A percentile compares a stretch with the other conserved stretches of the same genome.
Conservation (phyloP, 768 basidiomycete genomes). For the Pisolithus tinctorius region DNA sequence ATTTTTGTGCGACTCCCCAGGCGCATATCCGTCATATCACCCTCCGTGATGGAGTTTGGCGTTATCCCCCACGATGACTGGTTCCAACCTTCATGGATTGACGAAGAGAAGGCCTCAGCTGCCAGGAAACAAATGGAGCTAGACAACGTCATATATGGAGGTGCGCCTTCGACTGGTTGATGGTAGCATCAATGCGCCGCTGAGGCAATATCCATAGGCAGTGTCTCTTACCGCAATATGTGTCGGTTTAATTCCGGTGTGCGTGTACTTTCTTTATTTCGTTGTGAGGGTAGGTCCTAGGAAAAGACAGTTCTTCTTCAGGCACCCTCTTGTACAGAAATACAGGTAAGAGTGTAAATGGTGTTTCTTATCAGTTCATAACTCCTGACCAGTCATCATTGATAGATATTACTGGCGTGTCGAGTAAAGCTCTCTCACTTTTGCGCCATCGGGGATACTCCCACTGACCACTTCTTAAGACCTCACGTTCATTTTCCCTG, state of each 20-base stretch:
- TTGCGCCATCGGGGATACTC: conserved; percentile 28
- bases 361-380: not conserved
- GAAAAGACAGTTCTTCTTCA: conserved; percentile 43
- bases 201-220: conserved; percentile 1
- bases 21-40: conserved; percentile 32
- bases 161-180: conserved; percentile 21
- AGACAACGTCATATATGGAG: conserved; percentile 43
- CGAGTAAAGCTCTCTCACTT: conserved; percentile 15
- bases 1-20: conserved; percentile 21
- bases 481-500: conserved; percentile 51
- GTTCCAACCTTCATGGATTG: conserved; percentile 67
- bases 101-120: conserved; percentile 52
- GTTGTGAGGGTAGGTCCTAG: not conserved
- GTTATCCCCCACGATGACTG: conserved; percentile 56
- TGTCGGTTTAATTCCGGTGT: conserved; percentile 72
- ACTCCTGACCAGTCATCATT: not conserved
- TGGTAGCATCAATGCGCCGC: not conserved
- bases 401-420: conserved; percentile 25
- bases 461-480: conserved; percentile 17
- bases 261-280: conserved; percentile 13
- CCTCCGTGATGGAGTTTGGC: conserved; percentile 48
- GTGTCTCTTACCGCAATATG: conserved; percentile 57
- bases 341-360: conserved; percentile 17
- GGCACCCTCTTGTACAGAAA: conserved; percentile 22
- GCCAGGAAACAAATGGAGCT: conserved; percentile 46